A percentile compares a stretch with the other conserved stretches of the same genome.
Conservation (phyloP, 208 protist species). For the Acanthamoeba lugdunensis region DNA sequence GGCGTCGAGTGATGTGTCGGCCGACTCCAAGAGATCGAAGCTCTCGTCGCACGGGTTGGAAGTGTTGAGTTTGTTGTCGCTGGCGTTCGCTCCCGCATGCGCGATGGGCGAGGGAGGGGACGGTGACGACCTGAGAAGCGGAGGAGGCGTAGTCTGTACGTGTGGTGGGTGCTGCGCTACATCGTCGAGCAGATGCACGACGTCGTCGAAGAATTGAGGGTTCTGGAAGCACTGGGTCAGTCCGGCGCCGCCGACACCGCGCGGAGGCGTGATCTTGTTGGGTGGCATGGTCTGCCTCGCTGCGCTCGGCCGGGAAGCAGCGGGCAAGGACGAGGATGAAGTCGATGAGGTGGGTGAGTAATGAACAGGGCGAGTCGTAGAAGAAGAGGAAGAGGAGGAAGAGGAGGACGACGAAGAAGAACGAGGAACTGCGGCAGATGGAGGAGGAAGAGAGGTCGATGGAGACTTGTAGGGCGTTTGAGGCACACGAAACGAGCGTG, state of each 20-base stretch:
- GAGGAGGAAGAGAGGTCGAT: neutral
- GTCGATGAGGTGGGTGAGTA: neutral
- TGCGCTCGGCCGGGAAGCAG: no score
- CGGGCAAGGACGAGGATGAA: neutral
- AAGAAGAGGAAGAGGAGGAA: no score
- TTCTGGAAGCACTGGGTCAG: slow-evolving; percentile 51
- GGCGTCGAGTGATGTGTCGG: no score
- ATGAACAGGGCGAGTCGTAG: neutral
- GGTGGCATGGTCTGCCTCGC: neutral
- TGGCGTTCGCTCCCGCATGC: neutral
- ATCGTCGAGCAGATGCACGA: slow-evolving; percentile 40
- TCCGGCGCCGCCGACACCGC: neutral
- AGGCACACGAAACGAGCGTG: slow-evolving; percentile 19
- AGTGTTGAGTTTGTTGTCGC: neutral
- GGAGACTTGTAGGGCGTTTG: slow-evolving; percentile 11
- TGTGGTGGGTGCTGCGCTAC: neutral
- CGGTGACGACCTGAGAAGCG: neutral
- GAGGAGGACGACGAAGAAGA: neutral
- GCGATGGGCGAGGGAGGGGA: neutral
- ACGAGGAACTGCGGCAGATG: neutral
- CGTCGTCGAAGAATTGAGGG: slow-evolving; percentile 11
- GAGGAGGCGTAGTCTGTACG: neutral
- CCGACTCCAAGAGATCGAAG: neutral
- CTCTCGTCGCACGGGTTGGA: neutral
- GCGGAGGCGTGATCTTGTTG: neutral